A percentile compares a stretch with the other conserved stretches of the same genome.
These are phyloP conservation scores for Colletotrichum sansevieriae DNA, from an alignment of 2,329 filamentous ascomycete genomes.

Conservation along the genomic window DNA sequence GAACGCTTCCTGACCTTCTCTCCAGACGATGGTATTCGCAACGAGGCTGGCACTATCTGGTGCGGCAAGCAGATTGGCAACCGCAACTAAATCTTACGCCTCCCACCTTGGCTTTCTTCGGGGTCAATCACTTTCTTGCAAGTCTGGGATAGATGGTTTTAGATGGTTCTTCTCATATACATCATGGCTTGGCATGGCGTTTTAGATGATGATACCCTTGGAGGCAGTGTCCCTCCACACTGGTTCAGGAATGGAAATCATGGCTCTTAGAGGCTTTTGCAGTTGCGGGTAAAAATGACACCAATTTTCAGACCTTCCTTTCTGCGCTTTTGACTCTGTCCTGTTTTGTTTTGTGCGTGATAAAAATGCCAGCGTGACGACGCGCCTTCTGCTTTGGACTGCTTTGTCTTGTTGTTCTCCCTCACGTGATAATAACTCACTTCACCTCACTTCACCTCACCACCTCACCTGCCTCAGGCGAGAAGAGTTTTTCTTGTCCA, in stretches of 20 bases:
- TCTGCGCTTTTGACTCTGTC: too few relatives aligned
- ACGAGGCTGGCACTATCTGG: conserved; percentile 32
- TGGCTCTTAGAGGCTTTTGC: not conserved
- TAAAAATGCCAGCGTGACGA: too few relatives aligned
- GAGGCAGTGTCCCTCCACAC: not conserved
- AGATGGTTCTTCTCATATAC: not conserved
- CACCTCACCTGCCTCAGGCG: too few relatives aligned
- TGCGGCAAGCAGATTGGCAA: conserved; percentile 34
- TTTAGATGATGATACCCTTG: conserved; percentile 2
- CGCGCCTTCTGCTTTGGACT: too few relatives aligned
- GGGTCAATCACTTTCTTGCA: not conserved
- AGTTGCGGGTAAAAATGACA: not conserved
- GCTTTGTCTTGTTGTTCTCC: too few relatives aligned
- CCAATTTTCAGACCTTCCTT: too few relatives aligned
- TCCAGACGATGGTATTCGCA: conserved; percentile 32
- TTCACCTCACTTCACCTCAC: too few relatives aligned
- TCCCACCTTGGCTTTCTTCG: not conserved
- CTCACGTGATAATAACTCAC: too few relatives aligned
- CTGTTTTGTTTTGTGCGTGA: too few relatives aligned
- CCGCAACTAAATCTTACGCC: not conserved
- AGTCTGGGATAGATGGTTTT: too few relatives aligned
- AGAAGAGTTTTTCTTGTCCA: too few relatives aligned
- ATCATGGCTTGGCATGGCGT: not conserved
- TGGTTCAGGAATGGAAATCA: not conserved
- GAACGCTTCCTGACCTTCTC: not conserved